A percentile compares a stretch with the other conserved stretches of the same genome.
Evolutionary conservation across 2,329 filamentous ascomycete species (phyloP).

Genomic region (Talaromyces marneffei): DNA sequence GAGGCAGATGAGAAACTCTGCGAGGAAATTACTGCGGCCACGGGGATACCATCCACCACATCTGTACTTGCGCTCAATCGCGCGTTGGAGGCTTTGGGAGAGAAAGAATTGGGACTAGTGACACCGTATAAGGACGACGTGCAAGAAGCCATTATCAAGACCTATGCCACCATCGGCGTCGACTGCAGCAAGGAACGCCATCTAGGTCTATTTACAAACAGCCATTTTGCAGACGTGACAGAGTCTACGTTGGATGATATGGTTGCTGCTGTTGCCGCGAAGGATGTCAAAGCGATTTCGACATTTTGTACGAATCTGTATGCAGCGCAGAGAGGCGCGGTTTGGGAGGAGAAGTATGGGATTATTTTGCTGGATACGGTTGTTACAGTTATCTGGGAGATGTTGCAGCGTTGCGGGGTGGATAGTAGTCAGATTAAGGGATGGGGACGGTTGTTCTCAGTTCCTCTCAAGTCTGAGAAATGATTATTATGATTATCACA

Average conservation of each 20-base stretch:
- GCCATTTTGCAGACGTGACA: conserved; percentile 5
- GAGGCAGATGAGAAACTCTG: conserved; percentile 6
- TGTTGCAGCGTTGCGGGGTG: conserved; percentile 7
- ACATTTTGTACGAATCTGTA: conserved; percentile 11
- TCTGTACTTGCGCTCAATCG: conserved; percentile 10
- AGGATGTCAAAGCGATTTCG: conserved; percentile 4
- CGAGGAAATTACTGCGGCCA: conserved; percentile 8
- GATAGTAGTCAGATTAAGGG: conserved; percentile 6
- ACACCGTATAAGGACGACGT: conserved; percentile 11
- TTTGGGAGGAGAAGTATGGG: conserved; percentile 7
- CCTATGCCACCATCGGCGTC: conserved; percentile 4
- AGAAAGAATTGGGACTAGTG: conserved; percentile 4
- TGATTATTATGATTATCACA: not conserved
- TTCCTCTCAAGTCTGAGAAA: not conserved
- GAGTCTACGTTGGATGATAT: conserved; percentile 4
- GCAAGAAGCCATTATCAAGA: conserved; percentile 7
- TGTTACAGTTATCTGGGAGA: conserved; percentile 11
- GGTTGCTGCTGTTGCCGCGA: conserved; percentile 4
- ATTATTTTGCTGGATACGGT: conserved; percentile 9
- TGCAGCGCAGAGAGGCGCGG: conserved; percentile 2
- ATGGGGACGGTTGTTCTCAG: conserved; percentile 2
- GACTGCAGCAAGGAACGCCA: conserved; percentile 11
- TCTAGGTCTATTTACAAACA: conserved; percentile 1
- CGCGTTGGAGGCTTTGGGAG: not conserved
- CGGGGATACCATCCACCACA: conserved; percentile 8